phyloP scores from a whole-genome alignment of 345 rosid species.

The Lumnitzera racemosa region DNA sequence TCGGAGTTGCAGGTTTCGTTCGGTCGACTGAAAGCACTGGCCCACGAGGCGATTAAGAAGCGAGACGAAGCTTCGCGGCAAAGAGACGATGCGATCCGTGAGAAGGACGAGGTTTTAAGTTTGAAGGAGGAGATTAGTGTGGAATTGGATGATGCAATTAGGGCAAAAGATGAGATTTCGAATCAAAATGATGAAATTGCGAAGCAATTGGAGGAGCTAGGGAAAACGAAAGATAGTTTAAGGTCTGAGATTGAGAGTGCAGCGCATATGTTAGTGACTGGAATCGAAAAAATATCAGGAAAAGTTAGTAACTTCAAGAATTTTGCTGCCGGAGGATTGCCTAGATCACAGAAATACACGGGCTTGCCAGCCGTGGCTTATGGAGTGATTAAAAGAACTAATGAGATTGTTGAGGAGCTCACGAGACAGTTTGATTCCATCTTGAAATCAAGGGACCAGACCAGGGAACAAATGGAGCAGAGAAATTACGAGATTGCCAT shows the following conservation, averaged over 20 bases:
- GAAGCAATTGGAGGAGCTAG: constrained; percentile 50
- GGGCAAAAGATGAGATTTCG: constrained; percentile 41
- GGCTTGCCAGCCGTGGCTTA: constrained; percentile 78
- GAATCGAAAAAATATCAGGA: constrained; percentile 90
- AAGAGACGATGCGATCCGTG: constrained; percentile 69
- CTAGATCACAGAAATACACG: constrained; percentile 69
- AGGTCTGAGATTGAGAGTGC: constrained; percentile 74
- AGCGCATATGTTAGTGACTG: constrained; percentile 82
- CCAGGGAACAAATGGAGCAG: constrained; percentile 88
- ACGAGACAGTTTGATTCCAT: constrained; percentile 56
- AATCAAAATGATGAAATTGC: constrained; percentile 47
- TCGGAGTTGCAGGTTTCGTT: constrained; percentile 59
- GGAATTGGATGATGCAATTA: constrained; percentile 43
- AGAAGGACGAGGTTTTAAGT: constrained; percentile 47
- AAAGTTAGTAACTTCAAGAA: constrained; percentile 74
- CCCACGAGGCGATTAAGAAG: constrained; percentile 81
- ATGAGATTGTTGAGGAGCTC: constrained; percentile 93
- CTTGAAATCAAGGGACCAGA: constrained; percentile 70
- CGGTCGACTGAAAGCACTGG: constrained; percentile 60
- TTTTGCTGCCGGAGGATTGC: constrained; percentile 64
- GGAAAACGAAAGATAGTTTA: constrained; percentile 53
- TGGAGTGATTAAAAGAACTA: constrained; percentile 88
- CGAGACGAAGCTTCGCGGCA: constrained; percentile 70
- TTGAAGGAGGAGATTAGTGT: constrained; percentile 34
- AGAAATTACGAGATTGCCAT: constrained; percentile 96